Evolutionary conservation across 2,329 filamentous ascomycete species (phyloP).

Genomic region (Helicocarpus griseus): DNA sequence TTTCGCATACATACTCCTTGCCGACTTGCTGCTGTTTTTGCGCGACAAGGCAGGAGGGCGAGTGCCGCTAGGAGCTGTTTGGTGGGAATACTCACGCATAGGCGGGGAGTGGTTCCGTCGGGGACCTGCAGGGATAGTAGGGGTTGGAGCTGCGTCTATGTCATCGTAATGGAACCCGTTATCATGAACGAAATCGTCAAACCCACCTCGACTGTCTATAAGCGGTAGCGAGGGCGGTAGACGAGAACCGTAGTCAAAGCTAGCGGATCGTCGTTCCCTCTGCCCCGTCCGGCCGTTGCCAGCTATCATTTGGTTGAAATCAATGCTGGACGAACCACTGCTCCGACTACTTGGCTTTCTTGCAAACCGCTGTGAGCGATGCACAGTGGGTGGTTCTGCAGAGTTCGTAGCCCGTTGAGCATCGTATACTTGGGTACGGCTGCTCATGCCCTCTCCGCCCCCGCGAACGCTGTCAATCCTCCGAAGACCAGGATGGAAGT

Average conservation of each 20-base stretch:
- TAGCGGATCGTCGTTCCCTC: slow-evolving; percentile 32
- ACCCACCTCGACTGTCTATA: background rate
- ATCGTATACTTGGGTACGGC: slow-evolving; percentile 28
- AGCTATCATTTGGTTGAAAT: slow-evolving; percentile 47
- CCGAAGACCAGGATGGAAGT: slow-evolving; percentile 51
- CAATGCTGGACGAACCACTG: slow-evolving; percentile 68
- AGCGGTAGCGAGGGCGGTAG: slow-evolving; percentile 11
- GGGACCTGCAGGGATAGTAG: slow-evolving; percentile 72
- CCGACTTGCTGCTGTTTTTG: slow-evolving; percentile 35
- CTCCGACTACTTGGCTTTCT: slow-evolving; percentile 60
- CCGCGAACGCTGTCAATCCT: slow-evolving; percentile 55
- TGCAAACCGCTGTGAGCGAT: slow-evolving; percentile 40
- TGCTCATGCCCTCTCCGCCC: slow-evolving; percentile 26
- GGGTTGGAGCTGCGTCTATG: slow-evolving; percentile 76
- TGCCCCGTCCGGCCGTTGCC: slow-evolving; percentile 24
- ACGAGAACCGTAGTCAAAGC: slow-evolving; percentile 36
- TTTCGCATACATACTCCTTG: slow-evolving; percentile 26
- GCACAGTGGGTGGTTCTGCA: slow-evolving; percentile 17
- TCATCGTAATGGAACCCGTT: slow-evolving; percentile 29
- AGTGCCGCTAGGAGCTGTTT: slow-evolving; percentile 16
- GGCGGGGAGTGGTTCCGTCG: slow-evolving; percentile 42
- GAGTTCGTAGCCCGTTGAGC: slow-evolving; percentile 19
- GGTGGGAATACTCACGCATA: slow-evolving; percentile 21
- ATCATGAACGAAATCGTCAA: slow-evolving; percentile 4
- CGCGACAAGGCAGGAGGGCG: slow-evolving; percentile 27